These are phyloP conservation scores for Trichoderma koningii DNA, from an alignment of 2,329 filamentous ascomycete genomes.

Conservation along the genomic window DNA sequence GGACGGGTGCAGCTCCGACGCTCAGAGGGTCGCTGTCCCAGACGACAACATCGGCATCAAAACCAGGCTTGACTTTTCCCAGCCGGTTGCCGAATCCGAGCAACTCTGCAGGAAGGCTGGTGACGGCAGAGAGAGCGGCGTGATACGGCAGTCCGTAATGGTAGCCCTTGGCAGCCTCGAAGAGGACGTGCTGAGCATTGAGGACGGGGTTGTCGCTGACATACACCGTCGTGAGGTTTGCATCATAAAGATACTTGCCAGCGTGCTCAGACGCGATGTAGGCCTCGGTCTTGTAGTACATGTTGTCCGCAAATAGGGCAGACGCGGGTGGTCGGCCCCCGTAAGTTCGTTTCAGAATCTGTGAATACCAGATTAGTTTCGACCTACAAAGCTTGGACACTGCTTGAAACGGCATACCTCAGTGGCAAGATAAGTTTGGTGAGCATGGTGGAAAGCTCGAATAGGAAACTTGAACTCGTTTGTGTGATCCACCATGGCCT, in stretches of 20 bases:
- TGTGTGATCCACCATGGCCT: constrained; percentile 69
- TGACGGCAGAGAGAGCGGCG: constrained; percentile 59
- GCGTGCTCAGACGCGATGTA: constrained; percentile 66
- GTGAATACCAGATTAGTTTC: neutral
- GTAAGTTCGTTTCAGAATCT: constrained; percentile 59
- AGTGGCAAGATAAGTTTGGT: constrained; percentile 66
- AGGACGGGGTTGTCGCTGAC: constrained; percentile 72
- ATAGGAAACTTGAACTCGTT: constrained; percentile 71
- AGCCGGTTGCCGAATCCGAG: constrained; percentile 59
- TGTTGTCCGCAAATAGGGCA: constrained; percentile 71
- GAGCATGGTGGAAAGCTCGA: constrained; percentile 69
- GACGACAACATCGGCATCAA: constrained; percentile 62
- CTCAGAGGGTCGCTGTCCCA: constrained; percentile 66
- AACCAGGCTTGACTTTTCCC: constrained; percentile 63
- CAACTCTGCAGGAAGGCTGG: constrained; percentile 59
- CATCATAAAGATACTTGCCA: constrained; percentile 66
- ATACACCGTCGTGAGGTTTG: constrained; percentile 65
- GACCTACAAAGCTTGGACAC: no score
- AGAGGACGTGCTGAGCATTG: constrained; percentile 69
- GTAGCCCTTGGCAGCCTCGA: constrained; percentile 63
- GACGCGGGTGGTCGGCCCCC: constrained; percentile 56
- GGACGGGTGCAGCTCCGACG: constrained; percentile 59
- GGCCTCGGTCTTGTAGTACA: constrained; percentile 71
- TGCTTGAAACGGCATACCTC: constrained; percentile 47
- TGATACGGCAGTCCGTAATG: constrained; percentile 64